Evolutionary conservation across 352 stramenopile genomes (phyloP).

Genomic region (Halophytophthora batemanensis): DNA sequence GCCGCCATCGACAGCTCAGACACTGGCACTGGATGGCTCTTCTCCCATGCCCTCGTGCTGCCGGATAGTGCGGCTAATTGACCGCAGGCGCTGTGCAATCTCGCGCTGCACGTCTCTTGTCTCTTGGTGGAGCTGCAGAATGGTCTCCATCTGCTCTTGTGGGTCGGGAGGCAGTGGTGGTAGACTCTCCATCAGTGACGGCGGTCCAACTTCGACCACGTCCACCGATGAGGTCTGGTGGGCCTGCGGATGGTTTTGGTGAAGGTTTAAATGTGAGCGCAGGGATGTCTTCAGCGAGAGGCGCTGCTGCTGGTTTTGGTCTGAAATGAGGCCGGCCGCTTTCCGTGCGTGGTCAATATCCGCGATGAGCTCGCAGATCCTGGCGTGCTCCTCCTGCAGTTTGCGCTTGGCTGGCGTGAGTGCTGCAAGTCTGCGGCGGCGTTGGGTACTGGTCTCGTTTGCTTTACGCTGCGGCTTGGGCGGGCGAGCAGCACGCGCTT

Average conservation of each 20-base stretch:
- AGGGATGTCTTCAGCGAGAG: constrained; percentile 1
- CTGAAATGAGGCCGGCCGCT: constrained; percentile 21
- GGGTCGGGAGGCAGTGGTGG: constrained; percentile 21
- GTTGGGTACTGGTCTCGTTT: constrained; percentile 5
- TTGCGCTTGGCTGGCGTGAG: constrained; percentile 48
- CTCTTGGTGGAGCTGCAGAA: constrained; percentile 57
- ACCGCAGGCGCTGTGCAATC: constrained; percentile 42
- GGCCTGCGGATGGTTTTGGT: constrained; percentile 6
- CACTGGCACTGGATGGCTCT: constrained; percentile 63
- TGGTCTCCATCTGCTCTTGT: constrained; percentile 44
- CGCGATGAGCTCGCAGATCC: constrained; percentile 60
- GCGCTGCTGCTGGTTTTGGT: constrained; percentile 24
- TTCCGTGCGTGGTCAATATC: constrained; percentile 54
- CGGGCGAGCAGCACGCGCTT: constrained; percentile 30
- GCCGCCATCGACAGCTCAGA: constrained; percentile 41
- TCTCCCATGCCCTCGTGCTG: constrained; percentile 39
- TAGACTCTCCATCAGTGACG: constrained; percentile 22
- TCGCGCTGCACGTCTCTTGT: constrained; percentile 48
- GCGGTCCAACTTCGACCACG: constrained; percentile 13
- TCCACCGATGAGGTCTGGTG: constrained; percentile 12
- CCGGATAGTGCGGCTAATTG: constrained; percentile 32
- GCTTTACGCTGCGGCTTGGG: constrained; percentile 7
- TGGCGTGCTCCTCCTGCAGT: constrained; percentile 43
- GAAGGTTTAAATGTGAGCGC: background rate
- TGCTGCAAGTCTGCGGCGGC: constrained; percentile 4